These are phyloP conservation scores for Pyrrhoderma noxium DNA, from an alignment of 1,284 basidiomycete genomes.

Conservation along the genomic window DNA sequence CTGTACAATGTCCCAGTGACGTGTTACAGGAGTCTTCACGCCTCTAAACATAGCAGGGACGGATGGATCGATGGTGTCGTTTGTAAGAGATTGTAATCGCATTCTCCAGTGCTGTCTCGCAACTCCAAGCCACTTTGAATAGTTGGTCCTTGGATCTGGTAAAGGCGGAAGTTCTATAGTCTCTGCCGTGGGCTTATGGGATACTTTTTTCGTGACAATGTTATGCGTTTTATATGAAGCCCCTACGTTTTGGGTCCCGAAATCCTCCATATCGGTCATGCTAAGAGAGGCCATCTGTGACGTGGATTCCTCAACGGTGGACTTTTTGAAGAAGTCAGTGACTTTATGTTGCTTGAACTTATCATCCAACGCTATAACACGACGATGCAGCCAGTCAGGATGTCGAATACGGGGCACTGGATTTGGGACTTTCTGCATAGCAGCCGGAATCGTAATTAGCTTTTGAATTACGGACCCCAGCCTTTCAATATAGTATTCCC, in stretches of 20 bases:
- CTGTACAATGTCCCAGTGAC: constrained; percentile 92
- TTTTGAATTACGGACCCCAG: constrained; percentile 98
- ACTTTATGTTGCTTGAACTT: constrained; percentile 98
- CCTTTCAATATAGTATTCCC: constrained; percentile 98
- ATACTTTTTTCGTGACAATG: constrained; percentile 38
- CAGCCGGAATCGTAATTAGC: constrained; percentile 97
- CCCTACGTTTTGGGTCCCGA: constrained; percentile 31
- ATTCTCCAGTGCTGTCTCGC: constrained; percentile 80
- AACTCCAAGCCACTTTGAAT: constrained; percentile 74
- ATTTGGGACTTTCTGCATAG: constrained; percentile 95
- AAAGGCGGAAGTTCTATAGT: constrained; percentile 27
- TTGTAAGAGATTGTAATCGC: constrained; percentile 40
- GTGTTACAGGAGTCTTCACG: constrained; percentile 55
- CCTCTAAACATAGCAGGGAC: constrained; percentile 80
- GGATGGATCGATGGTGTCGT: constrained; percentile 29
- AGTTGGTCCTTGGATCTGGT: constrained; percentile 60
- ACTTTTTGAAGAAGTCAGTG: constrained; percentile 85
- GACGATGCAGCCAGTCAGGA: constrained; percentile 94
- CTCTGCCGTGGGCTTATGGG: constrained; percentile 34
- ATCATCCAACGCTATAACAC: constrained; percentile 86
- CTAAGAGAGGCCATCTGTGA: constrained; percentile 29
- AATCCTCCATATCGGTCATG: constrained; percentile 61
- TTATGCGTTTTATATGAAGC: constrained; percentile 30
- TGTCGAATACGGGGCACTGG: constrained; percentile 95
- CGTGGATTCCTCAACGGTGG: constrained; percentile 25